Percentiles rank a stretch among this genome's conserved stretches.
Evolutionary conservation across 257 asterid genomes (phyloP).

Genomic region (Ocimum tenuiflorum): DNA sequence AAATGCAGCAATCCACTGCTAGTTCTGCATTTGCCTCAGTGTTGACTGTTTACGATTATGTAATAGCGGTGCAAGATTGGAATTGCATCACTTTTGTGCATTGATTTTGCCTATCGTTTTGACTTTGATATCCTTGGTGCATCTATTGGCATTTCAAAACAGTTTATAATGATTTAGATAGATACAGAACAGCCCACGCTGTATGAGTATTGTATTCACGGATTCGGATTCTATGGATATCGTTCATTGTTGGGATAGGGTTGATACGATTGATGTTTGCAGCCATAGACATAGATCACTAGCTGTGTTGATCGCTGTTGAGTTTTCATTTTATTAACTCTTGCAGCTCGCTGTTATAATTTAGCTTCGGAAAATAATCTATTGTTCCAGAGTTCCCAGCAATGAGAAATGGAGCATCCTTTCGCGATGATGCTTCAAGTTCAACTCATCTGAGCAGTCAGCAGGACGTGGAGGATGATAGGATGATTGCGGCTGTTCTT

Average conservation of each 20-base stretch:
- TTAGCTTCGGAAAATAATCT: background rate
- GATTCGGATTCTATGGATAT: background rate
- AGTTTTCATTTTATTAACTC: background rate
- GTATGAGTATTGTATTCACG: background rate
- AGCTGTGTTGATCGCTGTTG: background rate
- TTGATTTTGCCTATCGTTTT: background rate
- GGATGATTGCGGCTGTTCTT: slow-evolving; percentile 48
- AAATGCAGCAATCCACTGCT: slow-evolving; percentile 12
- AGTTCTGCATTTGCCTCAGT: background rate
- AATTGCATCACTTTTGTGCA: background rate
- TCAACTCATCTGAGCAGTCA: slow-evolving; percentile 39
- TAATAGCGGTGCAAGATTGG: background rate
- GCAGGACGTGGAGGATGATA: slow-evolving; percentile 50
- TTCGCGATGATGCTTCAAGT: slow-evolving; percentile 33
- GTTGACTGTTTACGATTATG: background rate
- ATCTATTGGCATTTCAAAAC: no score
- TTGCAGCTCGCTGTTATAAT: slow-evolving; percentile 2
- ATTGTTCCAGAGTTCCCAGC: background rate
- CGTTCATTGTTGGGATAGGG: background rate
- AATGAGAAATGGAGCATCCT: slow-evolving; percentile 35
- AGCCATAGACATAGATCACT: background rate
- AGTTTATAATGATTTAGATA: no score
- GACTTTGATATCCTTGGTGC: background rate
- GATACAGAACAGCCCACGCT: background rate
- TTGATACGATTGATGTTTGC: background rate